Percentiles rank a stretch among this genome's conserved stretches.
Evolutionary conservation across 2,329 filamentous ascomycete species (phyloP).

Genomic region (Diaporthe batatas): DNA sequence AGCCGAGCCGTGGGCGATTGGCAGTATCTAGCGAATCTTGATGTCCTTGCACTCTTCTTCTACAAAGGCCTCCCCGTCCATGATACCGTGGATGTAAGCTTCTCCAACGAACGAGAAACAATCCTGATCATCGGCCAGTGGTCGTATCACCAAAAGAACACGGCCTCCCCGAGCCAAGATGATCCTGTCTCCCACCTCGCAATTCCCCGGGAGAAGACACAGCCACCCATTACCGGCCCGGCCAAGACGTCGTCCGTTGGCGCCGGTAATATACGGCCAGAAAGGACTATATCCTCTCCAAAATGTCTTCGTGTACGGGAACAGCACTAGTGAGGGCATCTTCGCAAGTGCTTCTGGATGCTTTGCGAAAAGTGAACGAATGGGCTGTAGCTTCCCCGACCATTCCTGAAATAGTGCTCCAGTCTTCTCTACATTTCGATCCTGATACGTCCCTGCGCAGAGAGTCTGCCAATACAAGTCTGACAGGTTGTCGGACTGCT

Average conservation of each 20-base stretch:
- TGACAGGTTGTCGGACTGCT: neutral
- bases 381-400: neutral
- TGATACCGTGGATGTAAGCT: neutral
- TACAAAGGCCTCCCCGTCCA: neutral
- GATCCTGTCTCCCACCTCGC: neutral
- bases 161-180: neutral
- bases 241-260: neutral
- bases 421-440: neutral
- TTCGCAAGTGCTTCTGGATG: neutral
- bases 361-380: neutral
- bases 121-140: neutral
- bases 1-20: too few relatives aligned
- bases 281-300: slow-evolving; percentile 1
- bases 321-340: neutral
- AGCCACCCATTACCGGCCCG: neutral
- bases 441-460: neutral
- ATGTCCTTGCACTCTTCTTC: slow-evolving; percentile 4
- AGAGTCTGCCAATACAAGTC: neutral
- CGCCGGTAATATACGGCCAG: neutral
- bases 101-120: neutral
- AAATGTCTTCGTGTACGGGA: neutral
- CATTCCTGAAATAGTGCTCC: neutral
- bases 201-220: neutral
- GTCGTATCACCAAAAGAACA: neutral
- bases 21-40: neutral